Evolutionary conservation across 169 alveolate species (phyloP).

Genomic region (Ichthyophthirius multifiliis): DNA sequence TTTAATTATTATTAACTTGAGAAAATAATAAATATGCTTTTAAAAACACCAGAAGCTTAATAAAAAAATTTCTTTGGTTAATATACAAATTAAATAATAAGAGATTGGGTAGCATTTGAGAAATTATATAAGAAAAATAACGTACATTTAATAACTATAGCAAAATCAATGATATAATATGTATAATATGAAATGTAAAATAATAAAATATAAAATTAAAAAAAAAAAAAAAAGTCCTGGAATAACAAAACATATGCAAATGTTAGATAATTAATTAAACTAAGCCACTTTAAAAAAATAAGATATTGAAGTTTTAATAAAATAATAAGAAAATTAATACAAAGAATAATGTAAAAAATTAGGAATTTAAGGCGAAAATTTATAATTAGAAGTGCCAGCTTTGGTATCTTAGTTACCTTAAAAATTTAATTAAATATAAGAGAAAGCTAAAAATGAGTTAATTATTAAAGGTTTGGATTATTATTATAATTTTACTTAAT

Average conservation of each 20-base stretch:
- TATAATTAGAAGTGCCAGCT: background rate
- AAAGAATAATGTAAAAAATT: background rate
- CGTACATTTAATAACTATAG: background rate
- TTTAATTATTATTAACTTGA: background rate
- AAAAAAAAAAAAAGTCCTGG: background rate
- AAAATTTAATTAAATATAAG: background rate
- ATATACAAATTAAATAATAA: background rate
- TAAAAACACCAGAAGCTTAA: background rate
- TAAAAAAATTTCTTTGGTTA: background rate
- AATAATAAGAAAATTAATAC: background rate
- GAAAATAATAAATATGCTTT: background rate
- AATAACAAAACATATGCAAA: background rate
- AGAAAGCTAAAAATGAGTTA: background rate
- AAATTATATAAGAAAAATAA: background rate
- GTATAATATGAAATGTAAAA: slow-evolving; percentile 4
- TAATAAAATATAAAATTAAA: background rate
- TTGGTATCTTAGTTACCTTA: background rate
- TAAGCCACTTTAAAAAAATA: background rate
- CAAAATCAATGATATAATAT: background rate
- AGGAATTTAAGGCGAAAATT: background rate
- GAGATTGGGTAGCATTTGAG: slow-evolving; percentile 1
- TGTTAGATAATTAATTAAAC: background rate
- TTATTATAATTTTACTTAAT: background rate
- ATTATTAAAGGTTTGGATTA: background rate
- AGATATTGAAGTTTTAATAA: background rate